Conservation (phyloP, 108 stramenopile genomes). For the Craspedostauros australis region DNA sequence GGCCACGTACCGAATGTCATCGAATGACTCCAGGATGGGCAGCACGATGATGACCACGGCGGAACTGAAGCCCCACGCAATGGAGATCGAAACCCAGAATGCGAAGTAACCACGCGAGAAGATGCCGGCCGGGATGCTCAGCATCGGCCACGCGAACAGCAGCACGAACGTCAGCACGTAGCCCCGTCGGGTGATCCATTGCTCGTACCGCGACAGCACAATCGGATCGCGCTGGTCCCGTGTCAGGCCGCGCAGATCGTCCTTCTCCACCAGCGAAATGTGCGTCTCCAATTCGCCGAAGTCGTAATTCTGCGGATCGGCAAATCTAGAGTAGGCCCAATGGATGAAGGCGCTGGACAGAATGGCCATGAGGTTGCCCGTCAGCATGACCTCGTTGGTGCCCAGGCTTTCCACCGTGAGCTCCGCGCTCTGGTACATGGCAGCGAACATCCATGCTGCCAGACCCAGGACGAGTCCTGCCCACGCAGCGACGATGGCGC, state of each 20-base stretch:
- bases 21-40: constrained; percentile 48
- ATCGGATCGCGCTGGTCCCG: constrained; percentile 33
- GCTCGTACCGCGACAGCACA: constrained; percentile 25
- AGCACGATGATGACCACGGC: constrained; percentile 43
- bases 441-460: constrained; percentile 46
- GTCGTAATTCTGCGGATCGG: constrained; percentile 61
- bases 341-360: constrained; percentile 40
- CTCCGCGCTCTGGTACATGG: constrained; percentile 23
- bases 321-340: constrained; percentile 34
- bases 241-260: constrained; percentile 39
- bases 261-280: constrained; percentile 49
- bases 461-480: constrained; percentile 44
- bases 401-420: constrained; percentile 50
- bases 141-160: constrained; percentile 56
- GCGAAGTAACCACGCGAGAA: constrained; percentile 57
- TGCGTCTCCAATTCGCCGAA: constrained; percentile 28
- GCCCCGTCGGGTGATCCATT: constrained; percentile 56
- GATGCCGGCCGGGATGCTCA: constrained; percentile 55
- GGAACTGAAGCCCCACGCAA: constrained; percentile 61
- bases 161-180: constrained; percentile 53
- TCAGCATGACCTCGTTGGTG: constrained; percentile 56
- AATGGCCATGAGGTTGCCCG: constrained; percentile 67
- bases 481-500: constrained; percentile 59
- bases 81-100: constrained; percentile 66
- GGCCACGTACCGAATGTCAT: too few species aligned